Evolutionary conservation across 768 basidiomycete species (phyloP), one percentile per base, ranked within the genome.

Genomic region (Porphyrellus cyaneotinctus): DNA sequence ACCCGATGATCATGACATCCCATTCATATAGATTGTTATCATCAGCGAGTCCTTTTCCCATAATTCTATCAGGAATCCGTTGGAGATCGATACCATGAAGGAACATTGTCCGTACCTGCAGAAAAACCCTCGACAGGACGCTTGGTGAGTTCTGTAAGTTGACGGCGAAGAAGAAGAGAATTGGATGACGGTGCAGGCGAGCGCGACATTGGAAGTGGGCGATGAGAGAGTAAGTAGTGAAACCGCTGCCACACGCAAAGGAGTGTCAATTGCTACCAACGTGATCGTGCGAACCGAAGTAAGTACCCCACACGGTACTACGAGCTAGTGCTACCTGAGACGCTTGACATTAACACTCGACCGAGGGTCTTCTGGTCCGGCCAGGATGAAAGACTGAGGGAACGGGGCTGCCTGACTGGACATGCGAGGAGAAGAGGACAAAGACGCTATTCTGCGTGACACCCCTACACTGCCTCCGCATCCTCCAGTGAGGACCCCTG

Each of bases 1-100:
- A 95, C 92, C 93, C 92, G 65, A 95, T 95, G 60, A 97, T 86
- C 66, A 97, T 77, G 64, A 97, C 80, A 60, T 97, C 94, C 97
- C 97, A 99, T 74, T 97, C 95, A 53, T 88, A 91, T 13, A 97
- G 74, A 73, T 97, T 95, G 71, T 84, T 80, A 53, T 97, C 95
- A 68, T 98, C 93, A 42, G 94, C 94, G 49, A 99, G 83, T 36
- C 95, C 95, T 84, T 64, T 63, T 63, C 58, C 56, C 62, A 59
- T 47, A 64, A 65, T 53, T 60, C 62, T 66, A 58, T 70, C 65
- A 72, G 68, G 64, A 57, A 59, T 61, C 64, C 52, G 63, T 64
- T 66, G 62, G 64, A 67, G 55, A 65, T 62, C 59, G 43, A 67
- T 65, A 65, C 66, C 62, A 57, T 49, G 49, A 47, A 54, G 50